These are phyloP conservation scores for Candida boidinii DNA, from an alignment of 805 yeast species.

Conservation along the genomic window DNA sequence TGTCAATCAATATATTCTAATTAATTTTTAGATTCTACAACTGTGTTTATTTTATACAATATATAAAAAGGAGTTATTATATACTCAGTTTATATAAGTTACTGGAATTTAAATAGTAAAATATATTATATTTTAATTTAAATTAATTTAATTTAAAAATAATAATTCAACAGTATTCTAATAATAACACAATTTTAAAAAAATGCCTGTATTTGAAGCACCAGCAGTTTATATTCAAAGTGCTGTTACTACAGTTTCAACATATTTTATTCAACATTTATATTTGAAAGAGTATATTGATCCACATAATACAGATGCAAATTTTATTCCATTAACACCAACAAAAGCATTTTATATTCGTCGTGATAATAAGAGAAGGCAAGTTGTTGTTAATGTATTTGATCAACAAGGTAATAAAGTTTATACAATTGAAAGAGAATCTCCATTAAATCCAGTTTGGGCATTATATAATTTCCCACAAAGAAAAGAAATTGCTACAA, in stretches of 20 bases:
- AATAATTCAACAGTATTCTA: no score
- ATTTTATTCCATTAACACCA: slow-evolving; percentile 31
- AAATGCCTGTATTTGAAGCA: slow-evolving; percentile 37
- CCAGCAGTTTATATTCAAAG: slow-evolving; percentile 37
- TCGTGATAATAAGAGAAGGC: slow-evolving; percentile 37
- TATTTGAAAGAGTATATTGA: slow-evolving; percentile 29
- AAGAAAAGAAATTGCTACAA: slow-evolving; percentile 39
- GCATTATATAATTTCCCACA: slow-evolving; percentile 34
- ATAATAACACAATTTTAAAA: neutral
- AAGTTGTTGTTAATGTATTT: slow-evolving; percentile 40
- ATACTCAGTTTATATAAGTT: no score
- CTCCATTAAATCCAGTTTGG: slow-evolving; percentile 44
- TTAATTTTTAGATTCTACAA: no score
- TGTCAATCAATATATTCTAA: no score
- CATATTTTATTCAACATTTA: slow-evolving; percentile 35
- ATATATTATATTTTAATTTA: no score
- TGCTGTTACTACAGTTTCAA: slow-evolving; percentile 28
- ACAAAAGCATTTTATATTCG: slow-evolving; percentile 39
- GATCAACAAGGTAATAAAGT: slow-evolving; percentile 31
- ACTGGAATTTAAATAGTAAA: no score
- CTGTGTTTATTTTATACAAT: no score
- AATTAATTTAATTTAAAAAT: no score
- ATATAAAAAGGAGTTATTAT: no score
- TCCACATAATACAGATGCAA: slow-evolving; percentile 30
- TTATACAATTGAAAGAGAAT: slow-evolving; percentile 43